A percentile compares a stretch with the other conserved stretches of the same genome.
Evolutionary conservation across 1,139 yeast genomes (phyloP).

Genomic region (Blastobotrys buckinghamii): DNA sequence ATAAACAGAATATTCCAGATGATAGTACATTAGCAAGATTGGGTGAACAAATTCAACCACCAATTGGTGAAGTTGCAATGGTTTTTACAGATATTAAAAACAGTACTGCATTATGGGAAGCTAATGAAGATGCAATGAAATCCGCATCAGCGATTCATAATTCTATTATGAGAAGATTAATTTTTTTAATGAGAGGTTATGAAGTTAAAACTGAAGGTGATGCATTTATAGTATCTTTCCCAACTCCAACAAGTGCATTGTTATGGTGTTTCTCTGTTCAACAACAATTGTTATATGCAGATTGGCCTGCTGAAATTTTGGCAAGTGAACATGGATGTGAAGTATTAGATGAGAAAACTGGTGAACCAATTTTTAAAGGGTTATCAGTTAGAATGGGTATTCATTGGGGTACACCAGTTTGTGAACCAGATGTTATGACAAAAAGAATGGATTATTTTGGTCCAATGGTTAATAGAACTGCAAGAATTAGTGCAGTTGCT

Average conservation of each 20-base stretch:
- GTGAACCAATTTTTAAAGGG: conserved; percentile 68
- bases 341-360: conserved; percentile 58
- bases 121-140: conserved; percentile 90
- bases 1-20: conserved; percentile 51
- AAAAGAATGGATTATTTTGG: conserved; percentile 98
- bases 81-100: conserved; percentile 96
- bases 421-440: conserved; percentile 91
- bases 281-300: conserved; percentile 71
- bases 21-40: conserved; percentile 77
- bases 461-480: conserved; percentile 95
- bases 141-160: conserved; percentile 94
- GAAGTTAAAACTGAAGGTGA: conserved; percentile 99
- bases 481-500: conserved; percentile 90
- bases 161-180: conserved; percentile 86
- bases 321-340: conserved; percentile 82
- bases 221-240: conserved; percentile 98
- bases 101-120: conserved; percentile 90
- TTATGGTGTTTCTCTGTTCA: conserved; percentile 96
- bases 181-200: conserved; percentile 91
- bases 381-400: conserved; percentile 95
- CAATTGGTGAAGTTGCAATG: conserved; percentile 89
- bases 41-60: conserved; percentile 92
- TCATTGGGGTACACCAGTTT: conserved; percentile 97
- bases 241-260: conserved; percentile 84
- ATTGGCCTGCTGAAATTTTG: conserved; percentile 94